Evolutionary conservation across 306 rosid genomes (phyloP).

Genomic region (Prunus davidiana): DNA sequence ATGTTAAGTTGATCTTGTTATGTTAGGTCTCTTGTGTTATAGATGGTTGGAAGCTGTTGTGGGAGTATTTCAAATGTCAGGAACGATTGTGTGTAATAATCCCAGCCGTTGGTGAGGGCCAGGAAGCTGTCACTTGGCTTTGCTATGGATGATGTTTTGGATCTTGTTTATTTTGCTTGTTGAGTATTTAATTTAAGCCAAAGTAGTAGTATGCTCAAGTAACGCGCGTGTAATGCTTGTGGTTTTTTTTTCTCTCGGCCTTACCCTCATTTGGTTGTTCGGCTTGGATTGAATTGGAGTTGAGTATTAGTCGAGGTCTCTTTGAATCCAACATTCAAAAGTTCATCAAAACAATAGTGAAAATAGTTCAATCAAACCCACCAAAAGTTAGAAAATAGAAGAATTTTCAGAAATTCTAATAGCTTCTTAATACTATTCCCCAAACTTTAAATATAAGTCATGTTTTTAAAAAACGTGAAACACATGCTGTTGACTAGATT

Average conservation of each 20-base stretch:
- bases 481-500: too few relatives aligned
- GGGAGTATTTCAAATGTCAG: constrained; percentile 10
- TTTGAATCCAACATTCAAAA: too few relatives aligned
- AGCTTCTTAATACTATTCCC: too few relatives aligned
- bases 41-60: constrained; percentile 15
- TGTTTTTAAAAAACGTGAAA: too few relatives aligned
- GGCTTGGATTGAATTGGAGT: too few relatives aligned
- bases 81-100: constrained; percentile 10
- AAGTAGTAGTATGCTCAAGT: neutral
- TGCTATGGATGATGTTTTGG: neutral
- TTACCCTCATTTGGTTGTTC: neutral
- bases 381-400: too few relatives aligned
- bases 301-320: too few relatives aligned
- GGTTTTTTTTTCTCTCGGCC: too few relatives aligned
- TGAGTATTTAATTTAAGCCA: neutral
- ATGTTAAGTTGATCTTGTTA: constrained; percentile 5
- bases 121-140: neutral
- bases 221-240: neutral
- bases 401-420: too few relatives aligned
- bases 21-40: constrained; percentile 11
- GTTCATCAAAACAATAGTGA: too few relatives aligned
- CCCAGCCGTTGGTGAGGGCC: neutral
- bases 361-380: too few relatives aligned
- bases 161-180: neutral
- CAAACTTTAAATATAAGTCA: too few relatives aligned